Evolutionary conservation across 352 stramenopile species (phyloP), one percentile per base, ranked within the genome.

Genomic region (Phytophthora sp.): DNA sequence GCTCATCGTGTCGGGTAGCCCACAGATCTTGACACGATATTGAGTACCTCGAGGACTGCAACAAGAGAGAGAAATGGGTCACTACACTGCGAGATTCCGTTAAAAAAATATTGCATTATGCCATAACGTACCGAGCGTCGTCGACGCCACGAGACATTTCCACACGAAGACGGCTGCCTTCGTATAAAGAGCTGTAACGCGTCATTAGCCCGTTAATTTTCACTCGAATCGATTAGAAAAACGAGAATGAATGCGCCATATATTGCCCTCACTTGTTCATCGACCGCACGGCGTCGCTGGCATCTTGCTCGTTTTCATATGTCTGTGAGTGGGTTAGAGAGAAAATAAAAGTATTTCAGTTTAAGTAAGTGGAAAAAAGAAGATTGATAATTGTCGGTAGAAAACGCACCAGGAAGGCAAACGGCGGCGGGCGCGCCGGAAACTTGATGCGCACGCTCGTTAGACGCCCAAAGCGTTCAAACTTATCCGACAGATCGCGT

Each of bases 331-430:
- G 18, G 41, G n/a, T 39, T 18, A 54, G 24, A 46, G n/a, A n/a
- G 4, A 24, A 54, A 33, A 30, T 13, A 5, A 27, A 65, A 57
- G 12, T 1, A 41, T 57, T 44, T 42, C 4, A 50, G 11, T 18
- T 20, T n/a, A n/a, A 24, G 21, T 50, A 9, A 58, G 21, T 31
- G 23, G 4, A 0, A 36, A 57, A 53, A 24, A 0, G 21, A 13
- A 20, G 18, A 20, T 21, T 18, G 20, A 53, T 31, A 26, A 47
- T 49, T 35, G 26, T 15, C 20, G 24, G 54, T 24, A 15, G n/a
- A 39, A 24, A 33, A 71, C 78, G 45, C 56, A 93, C 86, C 58
- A 90, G 76, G 66, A 91, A 86, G 21, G 79, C 81, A 51, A 90
- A 84, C 7, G 77, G 67, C 46, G 68, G 64, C 6, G 75, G 63